These are phyloP conservation scores for Salvia rosmarinus DNA, from an alignment of 257 asterid genomes.

Conservation along the genomic window DNA sequence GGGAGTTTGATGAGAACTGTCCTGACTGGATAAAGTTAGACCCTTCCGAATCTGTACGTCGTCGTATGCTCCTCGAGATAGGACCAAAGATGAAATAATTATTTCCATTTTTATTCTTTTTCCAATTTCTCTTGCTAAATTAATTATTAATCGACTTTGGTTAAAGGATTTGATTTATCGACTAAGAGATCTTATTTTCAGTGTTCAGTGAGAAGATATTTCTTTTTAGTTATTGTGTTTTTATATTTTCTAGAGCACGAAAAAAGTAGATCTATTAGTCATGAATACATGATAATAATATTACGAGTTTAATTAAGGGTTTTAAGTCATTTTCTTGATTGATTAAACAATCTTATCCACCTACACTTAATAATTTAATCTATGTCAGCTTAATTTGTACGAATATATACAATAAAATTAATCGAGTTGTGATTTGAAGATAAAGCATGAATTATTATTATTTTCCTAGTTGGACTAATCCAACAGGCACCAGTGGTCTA, in stretches of 20 bases:
- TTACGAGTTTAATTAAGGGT: too few relatives aligned
- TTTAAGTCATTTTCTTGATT: background rate
- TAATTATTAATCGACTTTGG: too few relatives aligned
- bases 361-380: too few relatives aligned
- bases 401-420: too few relatives aligned
- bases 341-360: background rate
- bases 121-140: background rate
- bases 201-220: too few relatives aligned
- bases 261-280: too few relatives aligned
- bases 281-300: too few relatives aligned
- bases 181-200: too few relatives aligned
- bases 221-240: too few relatives aligned
- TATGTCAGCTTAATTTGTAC: background rate
- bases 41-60: background rate
- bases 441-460: background rate
- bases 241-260: too few relatives aligned
- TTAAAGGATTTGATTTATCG: too few relatives aligned
- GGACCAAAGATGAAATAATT: background rate
- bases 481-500: conserved; percentile 76
- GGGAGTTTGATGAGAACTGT: background rate
- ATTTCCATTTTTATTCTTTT: background rate
- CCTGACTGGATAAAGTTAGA: conserved; percentile 26
- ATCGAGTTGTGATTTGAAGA: background rate
- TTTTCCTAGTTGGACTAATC: too few relatives aligned
- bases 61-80: conserved; percentile 2